These are phyloP conservation scores for Scedosporium apiospermum DNA, from an alignment of 2,329 filamentous ascomycete genomes.

Conservation along the genomic window DNA sequence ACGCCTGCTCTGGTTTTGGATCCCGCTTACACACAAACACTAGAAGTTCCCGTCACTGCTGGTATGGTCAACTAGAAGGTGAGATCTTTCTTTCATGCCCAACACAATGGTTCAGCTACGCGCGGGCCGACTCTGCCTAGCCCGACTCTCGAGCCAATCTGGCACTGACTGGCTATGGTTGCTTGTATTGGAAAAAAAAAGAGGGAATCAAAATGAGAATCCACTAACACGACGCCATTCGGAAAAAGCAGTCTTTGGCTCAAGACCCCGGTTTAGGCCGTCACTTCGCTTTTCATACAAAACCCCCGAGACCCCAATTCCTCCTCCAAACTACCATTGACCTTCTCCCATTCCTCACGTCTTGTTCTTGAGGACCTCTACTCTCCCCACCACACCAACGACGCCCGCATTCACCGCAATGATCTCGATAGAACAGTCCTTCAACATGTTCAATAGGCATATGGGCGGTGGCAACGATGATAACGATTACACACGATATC, in stretches of 20 bases:
- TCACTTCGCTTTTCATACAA: background rate
- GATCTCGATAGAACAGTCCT: conserved; percentile 2
- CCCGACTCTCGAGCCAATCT: background rate
- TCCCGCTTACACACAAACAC: too few relatives aligned
- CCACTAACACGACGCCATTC: background rate
- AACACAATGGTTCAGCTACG: background rate
- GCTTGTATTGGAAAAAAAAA: background rate
- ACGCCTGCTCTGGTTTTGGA: too few relatives aligned
- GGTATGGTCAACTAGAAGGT: conserved; percentile 3
- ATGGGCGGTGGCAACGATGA: background rate
- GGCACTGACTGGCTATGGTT: background rate
- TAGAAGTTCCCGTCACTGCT: background rate
- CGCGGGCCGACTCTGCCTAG: background rate
- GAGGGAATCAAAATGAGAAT: background rate
- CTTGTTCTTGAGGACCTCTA: background rate
- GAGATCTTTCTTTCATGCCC: background rate
- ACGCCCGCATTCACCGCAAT: background rate
- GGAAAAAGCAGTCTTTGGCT: background rate
- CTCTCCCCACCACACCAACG: background rate
- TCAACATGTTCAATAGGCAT: conserved; percentile 4
- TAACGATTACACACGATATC: conserved; percentile 33
- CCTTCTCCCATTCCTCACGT: background rate
- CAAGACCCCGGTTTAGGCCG: background rate
- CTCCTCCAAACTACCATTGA: background rate
- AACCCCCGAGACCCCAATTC: background rate